phyloP scores from a whole-genome alignment of 768 basidiomycete species.

The Galerina sulciceps region DNA sequence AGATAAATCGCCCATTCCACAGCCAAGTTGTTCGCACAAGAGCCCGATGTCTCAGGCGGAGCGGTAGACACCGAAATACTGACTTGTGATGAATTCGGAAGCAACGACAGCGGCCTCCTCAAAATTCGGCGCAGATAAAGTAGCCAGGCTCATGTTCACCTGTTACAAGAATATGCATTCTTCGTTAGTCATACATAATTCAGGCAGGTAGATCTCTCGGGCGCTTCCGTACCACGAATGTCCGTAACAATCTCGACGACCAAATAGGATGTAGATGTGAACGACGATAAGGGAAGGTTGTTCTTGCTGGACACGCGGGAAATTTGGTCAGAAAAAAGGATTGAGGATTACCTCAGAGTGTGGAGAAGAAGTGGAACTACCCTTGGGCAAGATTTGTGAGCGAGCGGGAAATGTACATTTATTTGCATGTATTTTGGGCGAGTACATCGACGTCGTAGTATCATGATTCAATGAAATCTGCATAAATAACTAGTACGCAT shows the following conservation, averaged over 20 bases:
- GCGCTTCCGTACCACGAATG: no score
- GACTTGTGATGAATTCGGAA: conserved; percentile 50
- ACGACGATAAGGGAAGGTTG: neutral
- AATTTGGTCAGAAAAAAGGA: neutral
- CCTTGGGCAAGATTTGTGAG: neutral
- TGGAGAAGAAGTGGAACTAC: neutral
- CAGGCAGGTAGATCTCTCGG: no score
- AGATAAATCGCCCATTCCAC: no score
- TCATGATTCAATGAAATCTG: no score
- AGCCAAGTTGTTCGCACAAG: no score
- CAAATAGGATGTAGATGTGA: no score
- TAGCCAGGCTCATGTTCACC: conserved; percentile 22
- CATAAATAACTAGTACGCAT: no score
- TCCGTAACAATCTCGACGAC: no score
- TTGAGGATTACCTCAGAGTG: neutral
- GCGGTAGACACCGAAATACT: conserved; percentile 20
- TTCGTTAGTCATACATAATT: no score
- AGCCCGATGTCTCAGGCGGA: neutral
- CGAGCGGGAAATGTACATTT: neutral
- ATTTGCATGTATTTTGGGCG: neutral
- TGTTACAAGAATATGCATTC: conserved; percentile 1
- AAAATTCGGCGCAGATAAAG: conserved; percentile 32
- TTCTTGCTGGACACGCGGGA: neutral
- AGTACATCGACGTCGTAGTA: no score
- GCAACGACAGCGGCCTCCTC: conserved; percentile 50